phyloP scores from a whole-genome alignment of 2,329 filamentous ascomycete genomes.

The Aspergillus sp. region DNA sequence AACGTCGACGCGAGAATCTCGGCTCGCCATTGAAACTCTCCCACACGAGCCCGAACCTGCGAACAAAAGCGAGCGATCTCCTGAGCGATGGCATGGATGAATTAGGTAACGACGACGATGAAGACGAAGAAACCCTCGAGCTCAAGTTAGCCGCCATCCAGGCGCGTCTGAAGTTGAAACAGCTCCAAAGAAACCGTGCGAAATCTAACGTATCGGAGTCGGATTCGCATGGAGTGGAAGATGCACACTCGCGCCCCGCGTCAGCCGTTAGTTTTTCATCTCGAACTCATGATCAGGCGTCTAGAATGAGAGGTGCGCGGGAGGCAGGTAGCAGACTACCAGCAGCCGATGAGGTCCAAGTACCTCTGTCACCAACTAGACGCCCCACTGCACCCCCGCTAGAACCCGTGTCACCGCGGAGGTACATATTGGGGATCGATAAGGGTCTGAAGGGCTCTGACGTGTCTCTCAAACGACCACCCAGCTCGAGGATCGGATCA shows the following conservation, averaged over 20 bases:
- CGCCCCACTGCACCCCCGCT: conserved; percentile 43
- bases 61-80: conserved; percentile 32
- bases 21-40: conserved; percentile 62
- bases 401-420: conserved; percentile 70
- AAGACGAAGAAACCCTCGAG: conserved; percentile 87
- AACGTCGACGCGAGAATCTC: conserved; percentile 65
- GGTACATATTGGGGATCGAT: conserved; percentile 82
- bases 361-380: conserved; percentile 71
- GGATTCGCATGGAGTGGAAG: conserved; percentile 21
- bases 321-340: conserved; percentile 15
- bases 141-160: conserved; percentile 86
- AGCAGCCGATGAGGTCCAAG: conserved; percentile 55
- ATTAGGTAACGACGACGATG: conserved; percentile 64
- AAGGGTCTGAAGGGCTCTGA: conserved; percentile 79
- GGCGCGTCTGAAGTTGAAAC: conserved; percentile 82
- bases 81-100: conserved; percentile 35
- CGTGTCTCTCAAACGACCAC: conserved; percentile 76
- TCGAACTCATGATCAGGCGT: conserved; percentile 16
- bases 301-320: conserved; percentile 15
- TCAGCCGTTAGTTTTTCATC: conserved; percentile 25
- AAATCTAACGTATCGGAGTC: conserved; percentile 23
- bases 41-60: conserved; percentile 41
- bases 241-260: conserved; percentile 19
- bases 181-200: conserved; percentile 63
- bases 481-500: conserved; percentile 25